Conservation (phyloP, 2,329 filamentous ascomycete species). For the Clarireedia monteithiana region DNA sequence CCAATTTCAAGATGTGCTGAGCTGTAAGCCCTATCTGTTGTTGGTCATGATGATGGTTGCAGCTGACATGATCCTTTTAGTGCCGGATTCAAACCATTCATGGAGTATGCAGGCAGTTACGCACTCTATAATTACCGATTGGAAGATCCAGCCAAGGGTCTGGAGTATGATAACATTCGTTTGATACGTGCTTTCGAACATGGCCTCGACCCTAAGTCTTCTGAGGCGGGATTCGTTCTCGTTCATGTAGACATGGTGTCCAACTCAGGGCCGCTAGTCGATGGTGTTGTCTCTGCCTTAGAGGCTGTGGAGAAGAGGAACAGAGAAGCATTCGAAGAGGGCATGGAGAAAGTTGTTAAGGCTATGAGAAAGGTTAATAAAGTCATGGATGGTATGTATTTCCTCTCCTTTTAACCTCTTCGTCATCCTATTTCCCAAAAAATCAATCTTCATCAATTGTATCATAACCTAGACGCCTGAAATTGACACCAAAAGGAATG, state of each 20-base stretch:
- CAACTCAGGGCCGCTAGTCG: slow-evolving; percentile 71
- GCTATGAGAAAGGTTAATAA: slow-evolving; percentile 64
- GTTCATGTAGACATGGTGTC: slow-evolving; percentile 95
- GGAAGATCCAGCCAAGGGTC: slow-evolving; percentile 45
- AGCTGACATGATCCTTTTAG: slow-evolving; percentile 23
- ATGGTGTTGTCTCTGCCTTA: slow-evolving; percentile 62
- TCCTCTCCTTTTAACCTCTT: neutral
- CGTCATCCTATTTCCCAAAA: neutral
- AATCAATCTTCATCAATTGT: neutral
- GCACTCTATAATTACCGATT: slow-evolving; percentile 62
- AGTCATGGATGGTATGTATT: slow-evolving; percentile 62
- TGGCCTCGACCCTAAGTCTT: slow-evolving; percentile 77
- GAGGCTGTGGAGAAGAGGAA: slow-evolving; percentile 43
- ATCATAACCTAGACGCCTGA: slow-evolving; percentile 17
- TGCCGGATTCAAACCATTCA: slow-evolving; percentile 79
- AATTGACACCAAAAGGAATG: slow-evolving; percentile 52
- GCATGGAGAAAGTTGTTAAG: slow-evolving; percentile 51
- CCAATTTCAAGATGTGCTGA: slow-evolving; percentile 79
- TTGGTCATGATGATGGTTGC: neutral
- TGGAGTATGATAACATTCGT: slow-evolving; percentile 62
- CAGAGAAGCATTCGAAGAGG: slow-evolving; percentile 55
- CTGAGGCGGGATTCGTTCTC: slow-evolving; percentile 92
- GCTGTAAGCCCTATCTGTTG: slow-evolving; percentile 54
- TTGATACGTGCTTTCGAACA: slow-evolving; percentile 87
- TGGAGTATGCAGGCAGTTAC: slow-evolving; percentile 72